These are phyloP conservation scores for Zelonia costaricensis DNA, from an alignment of 208 protist species.

Conservation along the genomic window DNA sequence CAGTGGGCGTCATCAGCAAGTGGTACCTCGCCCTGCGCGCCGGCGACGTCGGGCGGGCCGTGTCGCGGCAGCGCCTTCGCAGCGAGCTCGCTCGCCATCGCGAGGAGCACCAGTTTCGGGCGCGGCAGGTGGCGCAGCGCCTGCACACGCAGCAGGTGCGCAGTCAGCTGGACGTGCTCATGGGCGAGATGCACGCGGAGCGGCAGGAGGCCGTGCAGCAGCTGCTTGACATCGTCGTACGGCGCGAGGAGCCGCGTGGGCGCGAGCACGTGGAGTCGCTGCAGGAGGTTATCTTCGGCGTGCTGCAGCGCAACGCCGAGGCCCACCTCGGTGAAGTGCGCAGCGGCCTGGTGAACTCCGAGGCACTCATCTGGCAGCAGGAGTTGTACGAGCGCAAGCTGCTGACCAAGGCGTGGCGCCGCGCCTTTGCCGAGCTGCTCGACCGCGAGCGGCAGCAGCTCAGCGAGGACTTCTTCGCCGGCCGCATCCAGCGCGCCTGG, in stretches of 20 bases:
- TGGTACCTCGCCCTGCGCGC: conserved; percentile 19
- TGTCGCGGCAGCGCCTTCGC: conserved; percentile 18
- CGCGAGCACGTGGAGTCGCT: conserved; percentile 17
- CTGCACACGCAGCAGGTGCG: conserved; percentile 29
- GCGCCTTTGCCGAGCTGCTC: conserved; percentile 29
- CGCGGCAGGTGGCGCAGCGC: conserved; percentile 17
- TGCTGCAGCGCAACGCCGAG: conserved; percentile 21
- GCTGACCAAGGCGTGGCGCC: conserved; percentile 28
- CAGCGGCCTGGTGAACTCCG: conserved; percentile 6
- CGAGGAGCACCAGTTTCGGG: conserved; percentile 13
- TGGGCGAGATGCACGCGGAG: conserved; percentile 25
- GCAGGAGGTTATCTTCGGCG: conserved; percentile 21
- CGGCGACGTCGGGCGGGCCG: conserved; percentile 18
- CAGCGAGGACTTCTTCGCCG: conserved; percentile 21
- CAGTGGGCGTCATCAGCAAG: conserved; percentile 15
- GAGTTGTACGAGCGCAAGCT: conserved; percentile 49
- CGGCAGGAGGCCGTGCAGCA: conserved; percentile 16
- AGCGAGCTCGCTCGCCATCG: conserved; percentile 13
- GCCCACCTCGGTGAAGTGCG: conserved; percentile 10
- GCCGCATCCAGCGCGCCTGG: conserved; percentile 26
- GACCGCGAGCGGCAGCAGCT: conserved; percentile 30
- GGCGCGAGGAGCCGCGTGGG: conserved; percentile 21
- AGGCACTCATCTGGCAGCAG: conserved; percentile 45
- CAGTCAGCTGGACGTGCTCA: conserved; percentile 20
- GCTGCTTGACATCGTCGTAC: conserved; percentile 14